These are phyloP conservation scores for Gossypium schwendimanii DNA, from an alignment of 441 rosid species.

Conservation along the genomic window DNA sequence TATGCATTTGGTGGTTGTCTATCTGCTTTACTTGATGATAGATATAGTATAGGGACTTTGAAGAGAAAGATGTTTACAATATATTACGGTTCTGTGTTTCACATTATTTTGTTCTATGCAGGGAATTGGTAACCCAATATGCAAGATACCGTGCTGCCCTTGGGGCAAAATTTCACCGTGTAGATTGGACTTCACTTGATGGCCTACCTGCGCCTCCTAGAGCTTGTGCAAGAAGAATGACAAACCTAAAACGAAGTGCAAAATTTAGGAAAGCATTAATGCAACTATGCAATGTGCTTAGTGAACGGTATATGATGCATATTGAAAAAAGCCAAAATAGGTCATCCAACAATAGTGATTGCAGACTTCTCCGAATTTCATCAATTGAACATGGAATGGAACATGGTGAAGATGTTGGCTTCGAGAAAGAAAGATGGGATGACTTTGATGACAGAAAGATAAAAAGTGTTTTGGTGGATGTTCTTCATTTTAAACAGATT, in stretches of 20 bases:
- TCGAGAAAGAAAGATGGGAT: constrained; percentile 71
- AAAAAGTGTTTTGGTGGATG: constrained; percentile 57
- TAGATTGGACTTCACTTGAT: constrained; percentile 63
- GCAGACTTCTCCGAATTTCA: constrained; percentile 34
- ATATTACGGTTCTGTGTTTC: constrained; percentile 15
- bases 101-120: constrained; percentile 31
- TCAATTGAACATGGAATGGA: constrained; percentile 23
- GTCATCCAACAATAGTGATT: constrained; percentile 25
- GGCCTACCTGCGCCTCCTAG: constrained; percentile 65
- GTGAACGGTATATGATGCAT: constrained; percentile 63
- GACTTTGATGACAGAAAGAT: constrained; percentile 56
- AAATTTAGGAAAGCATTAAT: constrained; percentile 65
- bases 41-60: background rate
- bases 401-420: constrained; percentile 29
- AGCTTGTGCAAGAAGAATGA: constrained; percentile 65
- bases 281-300: constrained; percentile 76
- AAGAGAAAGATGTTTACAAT: background rate
- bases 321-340: constrained; percentile 44
- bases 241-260: constrained; percentile 45
- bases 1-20: constrained; percentile 13
- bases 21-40: constrained; percentile 8
- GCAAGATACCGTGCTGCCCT: constrained; percentile 64
- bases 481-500: constrained; percentile 63
- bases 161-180: constrained; percentile 79
- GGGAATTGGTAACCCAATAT: constrained; percentile 76